Percentiles rank a stretch among this genome's conserved stretches.
Evolutionary conservation across 2,329 filamentous ascomycete species (phyloP).

Genomic region (Dactylonectria macrodidyma): DNA sequence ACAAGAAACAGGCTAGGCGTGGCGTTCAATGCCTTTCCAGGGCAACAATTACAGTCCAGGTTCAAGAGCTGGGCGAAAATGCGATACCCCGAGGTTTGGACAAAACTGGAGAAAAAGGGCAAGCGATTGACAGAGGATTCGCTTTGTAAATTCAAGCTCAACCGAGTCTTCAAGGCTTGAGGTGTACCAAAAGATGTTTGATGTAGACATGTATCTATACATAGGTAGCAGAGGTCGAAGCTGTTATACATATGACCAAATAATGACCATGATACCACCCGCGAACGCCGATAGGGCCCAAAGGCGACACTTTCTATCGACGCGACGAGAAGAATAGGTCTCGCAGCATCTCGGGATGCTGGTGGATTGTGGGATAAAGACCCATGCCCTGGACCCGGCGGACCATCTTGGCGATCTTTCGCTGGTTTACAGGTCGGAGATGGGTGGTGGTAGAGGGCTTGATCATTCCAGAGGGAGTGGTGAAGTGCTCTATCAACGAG

Average conservation of each 20-base stretch:
- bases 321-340: slow-evolving; percentile 51
- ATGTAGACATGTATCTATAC: slow-evolving; percentile 54
- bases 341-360: slow-evolving; percentile 85
- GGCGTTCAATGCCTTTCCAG: slow-evolving; percentile 81
- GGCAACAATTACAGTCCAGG: slow-evolving; percentile 74
- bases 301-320: slow-evolving; percentile 29
- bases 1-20: slow-evolving; percentile 74
- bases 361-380: slow-evolving; percentile 91
- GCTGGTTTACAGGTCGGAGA: slow-evolving; percentile 89
- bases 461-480: slow-evolving; percentile 88
- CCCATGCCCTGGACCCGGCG: slow-evolving; percentile 90
- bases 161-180: slow-evolving; percentile 64
- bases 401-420: slow-evolving; percentile 93
- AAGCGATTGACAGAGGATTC: slow-evolving; percentile 61
- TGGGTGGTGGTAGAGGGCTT: slow-evolving; percentile 82
- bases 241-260: slow-evolving; percentile 55
- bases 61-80: slow-evolving; percentile 83
- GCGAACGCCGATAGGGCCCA: slow-evolving; percentile 30
- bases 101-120: slow-evolving; percentile 71
- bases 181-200: slow-evolving; percentile 51
- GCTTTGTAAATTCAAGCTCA: slow-evolving; percentile 65
- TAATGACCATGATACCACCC: slow-evolving; percentile 46
- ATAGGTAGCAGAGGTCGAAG: slow-evolving; percentile 50
- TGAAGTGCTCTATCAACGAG: slow-evolving; percentile 89
- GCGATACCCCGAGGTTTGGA: slow-evolving; percentile 79